Percentiles rank a stretch among this genome's conserved stretches.
Evolutionary conservation across 2,329 filamentous ascomycete genomes (phyloP).

Genomic region (Albophoma yamanashiensis): DNA sequence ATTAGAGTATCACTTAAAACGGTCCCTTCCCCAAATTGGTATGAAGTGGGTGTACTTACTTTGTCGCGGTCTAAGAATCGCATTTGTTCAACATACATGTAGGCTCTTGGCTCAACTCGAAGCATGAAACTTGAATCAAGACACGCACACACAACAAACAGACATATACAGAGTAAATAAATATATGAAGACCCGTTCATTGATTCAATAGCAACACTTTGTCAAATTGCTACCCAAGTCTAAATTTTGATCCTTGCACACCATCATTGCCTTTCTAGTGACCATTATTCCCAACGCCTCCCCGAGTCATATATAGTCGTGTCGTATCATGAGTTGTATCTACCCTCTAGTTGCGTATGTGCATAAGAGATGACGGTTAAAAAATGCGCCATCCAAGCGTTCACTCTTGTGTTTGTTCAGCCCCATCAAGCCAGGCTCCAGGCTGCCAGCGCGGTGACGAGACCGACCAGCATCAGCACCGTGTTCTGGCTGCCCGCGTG

Average conservation of each 20-base stretch:
- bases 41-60: too few species aligned
- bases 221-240: background rate
- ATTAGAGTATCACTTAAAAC: too few species aligned
- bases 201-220: too few species aligned
- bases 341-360: conserved; percentile 1
- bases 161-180: too few species aligned
- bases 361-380: background rate
- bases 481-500: background rate
- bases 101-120: too few species aligned
- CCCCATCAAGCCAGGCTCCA: background rate
- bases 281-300: background rate
- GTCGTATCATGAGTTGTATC: background rate
- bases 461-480: background rate
- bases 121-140: too few species aligned
- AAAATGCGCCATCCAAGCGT: background rate
- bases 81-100: too few species aligned
- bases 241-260: background rate
- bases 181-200: too few species aligned
- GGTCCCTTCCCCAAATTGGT: too few species aligned
- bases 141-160: too few species aligned
- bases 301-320: background rate
- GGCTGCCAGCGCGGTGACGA: background rate
- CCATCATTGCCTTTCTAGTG: background rate
- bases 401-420: background rate
- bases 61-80: too few species aligned